A percentile compares a stretch with the other conserved stretches of the same genome.
Evolutionary conservation across 345 rosid species (phyloP).

Genomic region (Eucalyptus rudis): DNA sequence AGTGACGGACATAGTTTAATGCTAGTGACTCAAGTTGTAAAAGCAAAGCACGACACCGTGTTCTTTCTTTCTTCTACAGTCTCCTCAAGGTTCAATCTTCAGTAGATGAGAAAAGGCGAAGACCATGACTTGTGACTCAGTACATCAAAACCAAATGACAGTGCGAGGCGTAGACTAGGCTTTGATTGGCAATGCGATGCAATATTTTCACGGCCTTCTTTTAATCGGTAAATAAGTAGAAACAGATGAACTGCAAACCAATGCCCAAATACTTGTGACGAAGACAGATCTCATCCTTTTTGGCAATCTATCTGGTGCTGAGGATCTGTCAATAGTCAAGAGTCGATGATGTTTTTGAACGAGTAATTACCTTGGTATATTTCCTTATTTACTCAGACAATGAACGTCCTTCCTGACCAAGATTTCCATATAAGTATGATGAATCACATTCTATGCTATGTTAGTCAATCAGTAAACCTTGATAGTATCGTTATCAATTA

Average conservation of each 20-base stretch:
- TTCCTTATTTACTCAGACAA: background rate
- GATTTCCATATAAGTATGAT: background rate
- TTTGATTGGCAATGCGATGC: too few relatives aligned
- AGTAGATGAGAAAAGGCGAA: background rate
- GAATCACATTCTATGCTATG: background rate
- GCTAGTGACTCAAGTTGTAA: too few relatives aligned
- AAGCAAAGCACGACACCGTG: too few relatives aligned
- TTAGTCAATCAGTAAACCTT: background rate
- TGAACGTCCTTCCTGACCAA: background rate
- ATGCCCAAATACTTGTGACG: too few relatives aligned
- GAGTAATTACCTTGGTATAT: background rate
- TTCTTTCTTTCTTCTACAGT: too few relatives aligned
- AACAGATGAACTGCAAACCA: too few relatives aligned
- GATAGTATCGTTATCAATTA: background rate
- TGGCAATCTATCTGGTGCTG: background rate
- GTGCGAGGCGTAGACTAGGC: background rate
- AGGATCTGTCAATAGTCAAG: background rate
- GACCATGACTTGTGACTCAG: background rate
- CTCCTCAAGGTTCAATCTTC: too few relatives aligned
- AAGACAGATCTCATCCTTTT: too few relatives aligned
- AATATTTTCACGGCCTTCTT: too few relatives aligned
- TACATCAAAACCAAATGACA: background rate
- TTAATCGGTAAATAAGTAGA: too few relatives aligned
- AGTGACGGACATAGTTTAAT: too few relatives aligned
- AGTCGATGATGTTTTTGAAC: background rate